Base-by-base conservation (phyloP, 805 yeast species). In the Yarrowia porcina region DNA sequence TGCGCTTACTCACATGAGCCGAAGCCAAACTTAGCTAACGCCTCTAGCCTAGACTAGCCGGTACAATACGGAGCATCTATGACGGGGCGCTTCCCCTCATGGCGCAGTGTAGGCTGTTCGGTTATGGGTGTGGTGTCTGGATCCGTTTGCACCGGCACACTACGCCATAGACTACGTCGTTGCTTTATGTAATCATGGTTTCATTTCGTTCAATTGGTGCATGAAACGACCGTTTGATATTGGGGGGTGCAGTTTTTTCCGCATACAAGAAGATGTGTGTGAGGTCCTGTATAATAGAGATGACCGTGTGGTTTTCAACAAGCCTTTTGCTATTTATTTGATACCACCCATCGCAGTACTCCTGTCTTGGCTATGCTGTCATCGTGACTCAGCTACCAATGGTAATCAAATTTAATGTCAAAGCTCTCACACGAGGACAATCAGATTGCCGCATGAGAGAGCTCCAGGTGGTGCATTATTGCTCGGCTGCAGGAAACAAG, bases 1-100 rank as follows among this genome's bases (percentile, higher is more conserved):
- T 52, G 59, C 44, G 44, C 59, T 52, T 36, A 52, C 59, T 52
- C 59, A 52, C 59, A 52, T 52, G 59, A 52, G 59, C 42, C 27
- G 57, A 52, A 52, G 44, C 44, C 59, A 52, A 52, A 52, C 30
- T 18, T 45, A 28, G 35, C 36, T 45, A 25, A 30, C 49, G 33
- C 30, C 49, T 28, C 52, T 45, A 45, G 52, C 36, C 52, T 35
- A 45, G 18, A 30, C 52, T 45, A 45, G 52, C 52, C 13, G 52
- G 36, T 44, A 17, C 33, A 44, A 44, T 44, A 25, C 49, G 21
- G 49, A 28, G 36, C 36, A 3, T 10, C 23, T n/a, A 18, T 45
- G 50, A 44, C 50, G 36, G 45, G 36, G 8, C 28, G 28, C 8
- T 45, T 28, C 52, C 52, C 52, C 52, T 45, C 52, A 44, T 23